Evolutionary conservation across 495 filamentous ascomycete genomes (phyloP), one percentile per base, ranked within the genome.

Genomic region (Hypoxylon lienhwacheense): DNA sequence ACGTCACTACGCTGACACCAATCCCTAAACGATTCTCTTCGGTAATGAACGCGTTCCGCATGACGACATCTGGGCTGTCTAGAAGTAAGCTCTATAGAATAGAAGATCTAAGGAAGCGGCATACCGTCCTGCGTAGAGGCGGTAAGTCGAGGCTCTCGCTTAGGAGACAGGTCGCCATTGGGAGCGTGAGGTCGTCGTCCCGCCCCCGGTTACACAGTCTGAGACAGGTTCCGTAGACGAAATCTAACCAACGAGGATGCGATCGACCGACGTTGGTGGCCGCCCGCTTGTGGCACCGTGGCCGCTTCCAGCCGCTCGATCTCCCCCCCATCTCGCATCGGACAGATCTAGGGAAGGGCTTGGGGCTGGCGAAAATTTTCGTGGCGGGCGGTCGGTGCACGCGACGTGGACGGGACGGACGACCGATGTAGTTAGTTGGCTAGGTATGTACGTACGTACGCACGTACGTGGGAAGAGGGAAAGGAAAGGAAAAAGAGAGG

Each of bases 221-320:
- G 42, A 61, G 52, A 61, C 58, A 61, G 10, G 46, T 29, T n/a
- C 12, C 14, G 36, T 47, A 31, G 31, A 43, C 11, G 20, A n/a
- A 42, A 61, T 55, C 51, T 55, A 41, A n/a, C 35, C 20, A 48
- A 40, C 34, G 26, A 29, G 24, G 17, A 55, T 61, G 58, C 58
- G 58, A 61, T 61, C 58, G 58, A 34, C 58, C 58, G 58, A 52
- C 41, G 50, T 37, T 42, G 43, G 57, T 26, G 43, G 25, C 44
- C 50, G 51, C 40, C 44, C 2, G 28, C 22, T 22, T 55, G 56
- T 60, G 22, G 31, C 56, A 60, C 55, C 11, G 43, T 32, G 35
- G 43, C 25, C 42, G 48, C 55, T 59, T 59, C 47, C 35, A 52
- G 47, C 47, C 41, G 54, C 47, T 52, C n/a, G n/a, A n/a, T n/a